These are phyloP conservation scores for Vishniacozyma victoriae DNA, from an alignment of 768 basidiomycete species.

Conservation along the genomic window DNA sequence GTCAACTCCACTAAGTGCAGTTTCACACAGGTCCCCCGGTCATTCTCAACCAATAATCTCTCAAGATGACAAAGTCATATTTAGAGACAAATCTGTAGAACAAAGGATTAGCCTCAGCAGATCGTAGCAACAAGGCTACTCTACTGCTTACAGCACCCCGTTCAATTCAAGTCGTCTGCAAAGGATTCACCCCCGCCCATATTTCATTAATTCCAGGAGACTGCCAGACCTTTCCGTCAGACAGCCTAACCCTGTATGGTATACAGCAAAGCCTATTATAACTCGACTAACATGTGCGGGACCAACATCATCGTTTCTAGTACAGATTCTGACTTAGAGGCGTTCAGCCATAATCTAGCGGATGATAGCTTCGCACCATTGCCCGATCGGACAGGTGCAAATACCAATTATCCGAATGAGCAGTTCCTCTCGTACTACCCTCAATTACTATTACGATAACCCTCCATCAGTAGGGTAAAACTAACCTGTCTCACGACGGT, in stretches of 20 bases:
- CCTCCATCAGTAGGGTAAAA: slow-evolving; percentile 77
- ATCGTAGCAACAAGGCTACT: slow-evolving; percentile 74
- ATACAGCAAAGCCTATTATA: slow-evolving; percentile 65
- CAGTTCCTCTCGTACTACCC: slow-evolving; percentile 78
- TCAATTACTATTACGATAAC: slow-evolving; percentile 70
- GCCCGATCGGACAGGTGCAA: slow-evolving; percentile 71
- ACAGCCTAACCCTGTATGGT: slow-evolving; percentile 56
- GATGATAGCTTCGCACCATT: slow-evolving; percentile 74
- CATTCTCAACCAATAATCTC: neutral
- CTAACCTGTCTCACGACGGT: slow-evolving; percentile 79
- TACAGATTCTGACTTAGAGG: slow-evolving; percentile 77
- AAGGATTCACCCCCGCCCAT: slow-evolving; percentile 68
- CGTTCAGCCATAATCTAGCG: slow-evolving; percentile 79
- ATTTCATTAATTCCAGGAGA: slow-evolving; percentile 61
- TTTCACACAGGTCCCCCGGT: neutral
- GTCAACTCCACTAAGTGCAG: too few relatives aligned
- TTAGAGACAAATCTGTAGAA: slow-evolving; percentile 59
- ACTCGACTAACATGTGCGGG: slow-evolving; percentile 62
- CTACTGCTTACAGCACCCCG: slow-evolving; percentile 70
- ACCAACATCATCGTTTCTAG: slow-evolving; percentile 67
- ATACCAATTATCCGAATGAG: slow-evolving; percentile 78
- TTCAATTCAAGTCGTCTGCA: slow-evolving; percentile 73
- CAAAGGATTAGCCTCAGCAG: slow-evolving; percentile 69
- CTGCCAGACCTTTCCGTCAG: slow-evolving; percentile 55
- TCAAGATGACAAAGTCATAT: slow-evolving; percentile 1